These are phyloP conservation scores for Phialophora macrospora DNA, from an alignment of 2,329 filamentous ascomycete species.

Conservation along the genomic window DNA sequence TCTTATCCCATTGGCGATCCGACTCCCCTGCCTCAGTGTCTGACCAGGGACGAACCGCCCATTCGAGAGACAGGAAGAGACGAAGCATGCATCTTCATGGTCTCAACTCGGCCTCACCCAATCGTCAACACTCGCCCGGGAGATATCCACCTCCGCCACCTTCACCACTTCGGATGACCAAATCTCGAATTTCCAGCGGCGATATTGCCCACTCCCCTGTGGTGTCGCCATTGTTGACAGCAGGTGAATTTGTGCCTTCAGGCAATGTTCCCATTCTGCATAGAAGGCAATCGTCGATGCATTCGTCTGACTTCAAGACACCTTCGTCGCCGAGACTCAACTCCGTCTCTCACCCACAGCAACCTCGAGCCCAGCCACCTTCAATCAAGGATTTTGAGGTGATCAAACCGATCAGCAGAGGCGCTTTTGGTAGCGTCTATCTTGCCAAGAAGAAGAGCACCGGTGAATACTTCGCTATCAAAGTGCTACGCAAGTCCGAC, in stretches of 20 bases:
- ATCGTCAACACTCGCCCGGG: constrained; percentile 86
- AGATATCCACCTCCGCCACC: constrained; percentile 75
- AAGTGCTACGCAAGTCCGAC: constrained; percentile 98
- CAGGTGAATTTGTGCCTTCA: constrained; percentile 66
- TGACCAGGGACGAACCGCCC: constrained; percentile 78
- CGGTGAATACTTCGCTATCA: constrained; percentile 97
- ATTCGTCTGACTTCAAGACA: constrained; percentile 72
- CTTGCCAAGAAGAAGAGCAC: constrained; percentile 98
- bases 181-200: constrained; percentile 70
- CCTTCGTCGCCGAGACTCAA: constrained; percentile 79
- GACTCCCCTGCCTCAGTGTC: constrained; percentile 79
- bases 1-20: constrained; percentile 72
- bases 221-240: constrained; percentile 82
- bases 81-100: constrained; percentile 83
- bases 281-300: constrained; percentile 87
- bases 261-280: constrained; percentile 62
- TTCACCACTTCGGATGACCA: constrained; percentile 83
- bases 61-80: constrained; percentile 80
- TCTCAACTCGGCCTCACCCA: constrained; percentile 69
- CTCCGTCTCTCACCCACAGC: constrained; percentile 79
- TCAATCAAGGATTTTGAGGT: constrained; percentile 99
- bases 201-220: constrained; percentile 70
- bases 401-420: constrained; percentile 98
- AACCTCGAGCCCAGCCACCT: constrained; percentile 83
- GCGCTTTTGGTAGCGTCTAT: constrained; percentile 97